A percentile compares a stretch with the other conserved stretches of the same genome.
These are phyloP conservation scores for Artemisia argyi DNA, from an alignment of 129 eudicot species.

Conservation along the genomic window DNA sequence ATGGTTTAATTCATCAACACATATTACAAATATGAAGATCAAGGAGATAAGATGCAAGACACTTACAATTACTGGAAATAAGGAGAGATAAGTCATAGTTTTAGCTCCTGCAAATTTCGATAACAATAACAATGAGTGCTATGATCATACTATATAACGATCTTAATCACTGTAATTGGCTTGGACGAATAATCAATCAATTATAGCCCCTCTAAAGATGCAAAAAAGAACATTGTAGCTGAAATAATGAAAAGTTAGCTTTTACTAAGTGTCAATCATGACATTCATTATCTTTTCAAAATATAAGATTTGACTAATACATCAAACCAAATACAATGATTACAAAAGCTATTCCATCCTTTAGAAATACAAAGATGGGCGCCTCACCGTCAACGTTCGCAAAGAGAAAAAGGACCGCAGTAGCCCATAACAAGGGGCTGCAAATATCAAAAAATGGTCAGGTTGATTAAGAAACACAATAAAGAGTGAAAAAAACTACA, in stretches of 20 bases:
- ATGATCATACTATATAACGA: not conserved
- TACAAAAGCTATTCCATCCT: not conserved
- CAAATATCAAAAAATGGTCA: conserved; percentile 6
- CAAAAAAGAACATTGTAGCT: not conserved
- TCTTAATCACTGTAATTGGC: conserved; percentile 7
- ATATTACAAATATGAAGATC: not conserved
- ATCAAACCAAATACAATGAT: conserved; percentile 15
- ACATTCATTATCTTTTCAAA: not conserved
- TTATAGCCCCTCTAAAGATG: not conserved
- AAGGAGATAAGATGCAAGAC: not conserved
- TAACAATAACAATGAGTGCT: not conserved
- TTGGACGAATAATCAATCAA: not conserved
- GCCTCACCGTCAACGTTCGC: conserved; percentile 69
- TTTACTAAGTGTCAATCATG: not conserved
- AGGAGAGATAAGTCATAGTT: conserved; percentile 34
- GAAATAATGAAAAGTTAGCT: not conserved
- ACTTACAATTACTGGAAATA: conserved; percentile 36
- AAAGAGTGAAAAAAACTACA: not conserved
- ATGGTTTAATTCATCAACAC: not conserved
- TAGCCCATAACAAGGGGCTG: conserved; percentile 83
- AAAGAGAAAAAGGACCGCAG: conserved; percentile 72
- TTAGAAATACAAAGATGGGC: not conserved
- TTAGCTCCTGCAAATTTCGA: conserved; percentile 33
- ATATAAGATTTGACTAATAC: not conserved
- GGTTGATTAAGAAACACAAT: not conserved